A percentile compares a stretch with the other conserved stretches of the same genome.
Evolutionary conservation across 192 early-diverging fungal genomes (phyloP).

Genomic region (Coemansia pectinata): DNA sequence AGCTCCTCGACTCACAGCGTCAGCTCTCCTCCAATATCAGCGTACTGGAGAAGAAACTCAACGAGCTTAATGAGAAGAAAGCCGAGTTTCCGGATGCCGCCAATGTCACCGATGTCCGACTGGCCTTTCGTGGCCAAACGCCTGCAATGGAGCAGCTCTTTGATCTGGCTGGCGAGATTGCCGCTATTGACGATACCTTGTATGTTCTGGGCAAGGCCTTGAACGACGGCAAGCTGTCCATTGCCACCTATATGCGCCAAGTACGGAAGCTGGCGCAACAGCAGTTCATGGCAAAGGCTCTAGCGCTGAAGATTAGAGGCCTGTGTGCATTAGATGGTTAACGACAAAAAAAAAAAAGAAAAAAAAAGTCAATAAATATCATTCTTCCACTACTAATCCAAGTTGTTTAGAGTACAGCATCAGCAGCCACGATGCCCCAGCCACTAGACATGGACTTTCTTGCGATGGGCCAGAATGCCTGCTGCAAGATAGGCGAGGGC

Average conservation of each 20-base stretch:
- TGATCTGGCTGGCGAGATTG: constrained; percentile 85
- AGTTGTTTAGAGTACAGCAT: constrained; percentile 29
- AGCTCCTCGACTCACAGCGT: constrained; percentile 61
- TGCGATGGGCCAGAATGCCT: constrained; percentile 53
- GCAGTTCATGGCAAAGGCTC: constrained; percentile 85
- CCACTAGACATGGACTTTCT: constrained; percentile 43
- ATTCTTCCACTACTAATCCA: not conserved
- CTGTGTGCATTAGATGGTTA: constrained; percentile 25
- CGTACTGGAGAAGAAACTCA: constrained; percentile 62
- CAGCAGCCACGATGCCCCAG: constrained; percentile 44
- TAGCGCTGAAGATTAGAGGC: constrained; percentile 67
- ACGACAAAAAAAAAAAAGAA: not conserved
- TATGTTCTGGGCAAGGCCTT: constrained; percentile 81
- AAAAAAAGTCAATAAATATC: not conserved
- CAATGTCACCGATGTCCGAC: constrained; percentile 16
- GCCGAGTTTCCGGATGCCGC: constrained; percentile 38
- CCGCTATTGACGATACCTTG: constrained; percentile 85
- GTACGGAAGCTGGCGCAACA: constrained; percentile 80
- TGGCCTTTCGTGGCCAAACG: constrained; percentile 41
- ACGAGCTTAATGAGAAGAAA: constrained; percentile 57
- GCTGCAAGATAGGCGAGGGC: constrained; percentile 48
- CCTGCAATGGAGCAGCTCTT: constrained; percentile 67
- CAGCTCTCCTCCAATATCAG: constrained; percentile 67
- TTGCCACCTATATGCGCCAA: constrained; percentile 78
- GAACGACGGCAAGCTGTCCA: constrained; percentile 70